Evolutionary conservation across 148 eudicot species (phyloP).

Genomic region (Arbutus unedo): DNA sequence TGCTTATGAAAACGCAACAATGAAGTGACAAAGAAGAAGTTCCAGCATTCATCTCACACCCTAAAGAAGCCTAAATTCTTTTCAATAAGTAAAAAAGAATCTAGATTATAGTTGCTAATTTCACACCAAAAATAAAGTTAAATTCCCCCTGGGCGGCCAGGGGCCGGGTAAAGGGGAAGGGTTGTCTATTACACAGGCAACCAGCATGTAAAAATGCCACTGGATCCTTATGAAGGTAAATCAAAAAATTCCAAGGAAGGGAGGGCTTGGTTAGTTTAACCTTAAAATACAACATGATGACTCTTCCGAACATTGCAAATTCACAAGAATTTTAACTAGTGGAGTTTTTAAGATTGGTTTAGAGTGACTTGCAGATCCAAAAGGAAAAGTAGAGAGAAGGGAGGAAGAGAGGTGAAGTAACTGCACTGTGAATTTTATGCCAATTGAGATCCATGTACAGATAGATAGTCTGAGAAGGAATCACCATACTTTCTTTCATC

Average conservation of each 20-base stretch:
- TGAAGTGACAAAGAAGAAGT: slow-evolving; percentile 5
- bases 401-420: not conserved
- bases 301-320: not conserved
- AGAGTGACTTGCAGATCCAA: not conserved
- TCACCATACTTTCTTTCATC: not conserved
- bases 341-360: not conserved
- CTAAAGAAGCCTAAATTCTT: not conserved
- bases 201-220: not conserved
- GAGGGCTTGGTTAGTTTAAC: not conserved
- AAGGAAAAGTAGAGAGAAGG: not conserved
- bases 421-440: not conserved
- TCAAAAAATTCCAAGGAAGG: not conserved
- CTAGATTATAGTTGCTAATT: not conserved
- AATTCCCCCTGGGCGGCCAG: not conserved
- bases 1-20: not conserved
- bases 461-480: not conserved
- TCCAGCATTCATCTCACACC: not conserved
- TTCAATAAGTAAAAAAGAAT: not conserved
- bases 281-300: not conserved
- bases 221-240: not conserved
- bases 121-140: not conserved
- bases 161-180: not conserved
- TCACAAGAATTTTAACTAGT: not conserved
- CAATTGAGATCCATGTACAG: not conserved
- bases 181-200: not conserved